Evolutionary conservation across 371 early-diverging fungal species (phyloP), one percentile per base, ranked within the genome.

Genomic region (Mucor indicus): DNA sequence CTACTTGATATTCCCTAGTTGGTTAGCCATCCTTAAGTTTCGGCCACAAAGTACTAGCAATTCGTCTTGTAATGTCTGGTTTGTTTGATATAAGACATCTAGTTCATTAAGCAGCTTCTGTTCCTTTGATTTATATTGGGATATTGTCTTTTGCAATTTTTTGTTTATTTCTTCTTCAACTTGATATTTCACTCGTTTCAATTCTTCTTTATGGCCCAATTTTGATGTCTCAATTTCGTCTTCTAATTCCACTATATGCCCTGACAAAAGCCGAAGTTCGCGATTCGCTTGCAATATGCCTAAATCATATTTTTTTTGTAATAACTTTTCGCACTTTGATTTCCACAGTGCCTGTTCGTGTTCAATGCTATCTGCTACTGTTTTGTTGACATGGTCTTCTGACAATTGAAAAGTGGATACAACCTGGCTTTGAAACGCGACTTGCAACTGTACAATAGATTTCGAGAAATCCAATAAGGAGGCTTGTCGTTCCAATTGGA

Each of bases 1-100:
- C n/a, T n/a, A n/a, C n/a, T n/a, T n/a, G n/a, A n/a, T n/a, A n/a
- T 58, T 58, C 44, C 51, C 52, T 42, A 53, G 41, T 35, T 48
- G 29, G 6, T 43, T 30, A 9, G 39, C 48, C 36, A 53, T 32
- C 44, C 40, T 30, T 12, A 52, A 37, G 44, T 58, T 57, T 37
- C 42, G 45, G 15, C 57, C 43, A 16, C 52, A 48, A 2, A 57
- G 16, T 8, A 52, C 41, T 2, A 52, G 16, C 5, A 45, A 33
- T 22, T 52, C 52, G 8, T 52, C 44, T 39, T 48, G 12, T 16
- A 58, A 12, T 6, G 58, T 53, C 24, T 52, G 47, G 11, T 58
- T 58, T 31, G 52, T 41, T 25, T 48, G 58, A 12, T 23, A 44
- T 7, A 48, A 17, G 1, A 23, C 39, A 6, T 58, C 58, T 22